Base-by-base conservation (phyloP, 352 stramenopile genomes). In the Phytopythium litorale region DNA sequence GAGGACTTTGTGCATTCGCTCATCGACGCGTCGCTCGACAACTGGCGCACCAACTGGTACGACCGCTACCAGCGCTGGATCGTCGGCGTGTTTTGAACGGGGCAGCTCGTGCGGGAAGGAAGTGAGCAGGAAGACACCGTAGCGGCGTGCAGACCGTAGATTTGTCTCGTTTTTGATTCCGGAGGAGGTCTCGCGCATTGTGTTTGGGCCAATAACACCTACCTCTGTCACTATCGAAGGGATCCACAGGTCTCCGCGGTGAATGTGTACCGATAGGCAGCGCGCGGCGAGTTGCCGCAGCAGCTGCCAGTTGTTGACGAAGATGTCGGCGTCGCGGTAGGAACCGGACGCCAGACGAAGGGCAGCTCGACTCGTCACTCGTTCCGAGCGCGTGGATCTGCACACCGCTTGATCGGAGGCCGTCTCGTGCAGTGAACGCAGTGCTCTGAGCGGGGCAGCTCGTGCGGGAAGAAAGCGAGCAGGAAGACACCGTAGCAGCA, bases 21-120 rank as follows among this genome's bases (percentile, higher is more conserved):
- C 25, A 97, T 99, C 61, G 94, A 98, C 69, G 85, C 96, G 56
- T 98, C 93, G 71, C 72, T 98, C 18, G 94, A 98, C 74, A 98
- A 99, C 78, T 98, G 95, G 96, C 88, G 93, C 46, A 99, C 97
- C 16, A 86, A 93, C 48, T 98, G 94, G 87, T 99, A 99, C 78
- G 94, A 98, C 73, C 87, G 95, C 67, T 98, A 98, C 68, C 93
- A 98, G 77, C 82, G 90, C 51, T 98, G 89, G 80, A 96, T 85
- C 60, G 89, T 96, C 58, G 90, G 90, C 21, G 89, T 97, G 51
- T 96, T 94, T 63, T 95, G 35, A 51, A 81, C 57, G 62, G 33
- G 6, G 18, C 16, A 33, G 45, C 28, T 30, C n/a, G 35, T 53
- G 42, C 21, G 33, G 43, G 25, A 23, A 15, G 35, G 7, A 4